Percentiles rank a stretch among this genome's conserved stretches.
These are phyloP conservation scores for Cadophora malorum DNA, from an alignment of 2,329 filamentous ascomycete species.

Conservation along the genomic window DNA sequence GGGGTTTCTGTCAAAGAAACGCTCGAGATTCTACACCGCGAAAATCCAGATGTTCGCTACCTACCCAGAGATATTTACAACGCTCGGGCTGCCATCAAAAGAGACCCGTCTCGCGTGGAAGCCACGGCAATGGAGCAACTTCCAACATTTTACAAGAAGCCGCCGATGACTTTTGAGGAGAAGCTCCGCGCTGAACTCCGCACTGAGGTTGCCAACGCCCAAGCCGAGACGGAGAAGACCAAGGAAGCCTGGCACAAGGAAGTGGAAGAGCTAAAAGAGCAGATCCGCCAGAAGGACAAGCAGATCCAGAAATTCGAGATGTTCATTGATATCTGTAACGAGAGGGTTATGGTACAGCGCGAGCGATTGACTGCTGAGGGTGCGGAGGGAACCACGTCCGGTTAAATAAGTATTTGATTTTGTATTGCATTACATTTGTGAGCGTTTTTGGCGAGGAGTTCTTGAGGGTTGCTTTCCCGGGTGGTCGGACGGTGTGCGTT, in stretches of 20 bases:
- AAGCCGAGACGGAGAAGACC: slow-evolving; percentile 64
- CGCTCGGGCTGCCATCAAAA: slow-evolving; percentile 69
- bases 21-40: slow-evolving; percentile 68
- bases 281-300: slow-evolving; percentile 67
- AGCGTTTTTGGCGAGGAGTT: slow-evolving; percentile 9
- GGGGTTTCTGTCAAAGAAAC: slow-evolving; percentile 70
- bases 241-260: slow-evolving; percentile 61
- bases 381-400: slow-evolving; percentile 34
- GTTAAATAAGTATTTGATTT: slow-evolving; percentile 17
- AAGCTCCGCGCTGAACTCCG: slow-evolving; percentile 67
- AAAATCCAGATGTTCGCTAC: slow-evolving; percentile 68
- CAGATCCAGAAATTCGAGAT: slow-evolving; percentile 70
- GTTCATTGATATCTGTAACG: slow-evolving; percentile 74
- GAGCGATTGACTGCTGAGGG: slow-evolving; percentile 54
- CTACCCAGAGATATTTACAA: slow-evolving; percentile 72
- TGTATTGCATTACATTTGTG: background rate
- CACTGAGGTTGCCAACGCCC: slow-evolving; percentile 63
- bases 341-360: slow-evolving; percentile 68
- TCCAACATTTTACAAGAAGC: slow-evolving; percentile 71
- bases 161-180: slow-evolving; percentile 67
- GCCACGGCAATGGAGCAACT: slow-evolving; percentile 63
- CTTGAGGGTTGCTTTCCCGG: background rate
- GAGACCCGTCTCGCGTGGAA: slow-evolving; percentile 67
- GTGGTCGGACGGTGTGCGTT: too few relatives aligned
- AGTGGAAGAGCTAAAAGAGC: slow-evolving; percentile 62